Base-by-base conservation (phyloP, 2,329 filamentous ascomycete genomes). In the Bipolaris oryzae region DNA sequence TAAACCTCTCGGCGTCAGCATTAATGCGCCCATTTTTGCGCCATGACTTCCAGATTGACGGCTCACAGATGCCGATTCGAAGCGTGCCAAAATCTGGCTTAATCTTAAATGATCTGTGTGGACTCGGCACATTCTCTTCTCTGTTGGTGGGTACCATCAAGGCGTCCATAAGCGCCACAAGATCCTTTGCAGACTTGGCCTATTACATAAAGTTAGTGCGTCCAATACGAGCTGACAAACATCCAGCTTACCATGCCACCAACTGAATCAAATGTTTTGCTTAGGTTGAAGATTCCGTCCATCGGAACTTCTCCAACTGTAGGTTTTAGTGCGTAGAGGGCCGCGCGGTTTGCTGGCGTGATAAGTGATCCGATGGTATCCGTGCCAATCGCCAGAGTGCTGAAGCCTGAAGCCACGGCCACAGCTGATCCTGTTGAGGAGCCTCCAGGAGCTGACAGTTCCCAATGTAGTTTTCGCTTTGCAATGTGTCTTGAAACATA, bases 331-430 rank as follows among this genome's bases (percentile, higher is more conserved):
- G 74, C 75, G 43, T 79, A 79, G 15, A 79, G 54, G 3, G 64
- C 76, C 16, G 73, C 70, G 38, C 73, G 66, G 51, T 75, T 78
- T 10, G 78, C 76, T 5, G 78, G 77, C 16, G 71, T 73, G 37
- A 77, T 75, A 18, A 76, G 60, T 4, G 75, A 77, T 4, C 77
- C 77, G 34, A 74, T 70, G 0, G 75, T 77, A 53, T 79, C 77
- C 3, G 76, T 78, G 11, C 70, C 73, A n/a, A 79, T 66, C 3
- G 71, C 70, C 2, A 80, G 63, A 10, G 78, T 75, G 41, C 70
- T 70, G 57, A 79, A 79, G 1, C 77, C 77, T 6, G 77, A 73
- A 3, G 76, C 73, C 13, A 79, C 70, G 23, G 67, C 70, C 5
- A 76, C 75, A 3, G 76, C 76, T 2, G 76, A 75, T 10, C 77